These are phyloP conservation scores for Leccinum fuscescens DNA, from an alignment of 1,284 basidiomycete genomes.

Conservation along the genomic window DNA sequence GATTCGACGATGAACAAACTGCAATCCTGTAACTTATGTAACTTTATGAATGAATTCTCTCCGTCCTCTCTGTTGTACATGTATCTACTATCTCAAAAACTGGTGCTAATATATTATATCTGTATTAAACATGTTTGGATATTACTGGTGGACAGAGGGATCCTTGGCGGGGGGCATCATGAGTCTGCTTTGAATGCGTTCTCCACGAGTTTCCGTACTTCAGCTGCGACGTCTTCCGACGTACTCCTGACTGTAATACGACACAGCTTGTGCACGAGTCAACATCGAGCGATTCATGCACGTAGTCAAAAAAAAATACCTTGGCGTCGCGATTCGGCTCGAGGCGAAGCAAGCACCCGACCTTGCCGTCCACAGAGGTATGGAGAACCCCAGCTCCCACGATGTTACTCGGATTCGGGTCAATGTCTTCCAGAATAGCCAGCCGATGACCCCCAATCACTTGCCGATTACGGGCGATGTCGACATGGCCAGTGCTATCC, in stretches of 20 bases:
- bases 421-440: constrained; percentile 76
- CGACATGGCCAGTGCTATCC: constrained; percentile 53
- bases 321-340: constrained; percentile 96
- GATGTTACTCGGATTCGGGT: constrained; percentile 84
- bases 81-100: constrained; percentile 6
- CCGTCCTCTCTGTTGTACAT: background rate
- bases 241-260: constrained; percentile 94
- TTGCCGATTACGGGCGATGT: no score
- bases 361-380: constrained; percentile 84
- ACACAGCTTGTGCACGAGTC: constrained; percentile 62
- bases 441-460: constrained; percentile 76
- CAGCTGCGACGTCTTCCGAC: constrained; percentile 85
- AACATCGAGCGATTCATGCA: background rate
- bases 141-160: constrained; percentile 9
- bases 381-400: constrained; percentile 94
- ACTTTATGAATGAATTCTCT: background rate
- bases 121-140: constrained; percentile 26
- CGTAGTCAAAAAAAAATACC: constrained; percentile 40
- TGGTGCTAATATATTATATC: constrained; percentile 25
- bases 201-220: constrained; percentile 72
- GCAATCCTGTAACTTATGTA: background rate
- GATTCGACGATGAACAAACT: constrained; percentile 27
- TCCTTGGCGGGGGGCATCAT: background rate
- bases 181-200: constrained; percentile 45
- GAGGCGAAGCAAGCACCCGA: constrained; percentile 89